Base-by-base conservation (phyloP, 176 grass and related monocot genomes). In the maize (Zea mays) region DNA sequence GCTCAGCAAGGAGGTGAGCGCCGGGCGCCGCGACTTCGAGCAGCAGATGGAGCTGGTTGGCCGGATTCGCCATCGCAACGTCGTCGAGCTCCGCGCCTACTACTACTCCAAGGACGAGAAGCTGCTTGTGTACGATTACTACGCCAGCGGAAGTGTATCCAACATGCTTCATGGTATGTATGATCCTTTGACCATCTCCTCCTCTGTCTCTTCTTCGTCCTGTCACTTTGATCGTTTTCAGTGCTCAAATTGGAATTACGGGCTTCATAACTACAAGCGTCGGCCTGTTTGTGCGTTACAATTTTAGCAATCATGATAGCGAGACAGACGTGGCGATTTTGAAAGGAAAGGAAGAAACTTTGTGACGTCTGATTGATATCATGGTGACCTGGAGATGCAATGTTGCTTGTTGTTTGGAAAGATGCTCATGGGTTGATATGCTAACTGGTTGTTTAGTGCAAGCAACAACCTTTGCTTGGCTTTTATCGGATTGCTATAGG, bases 61-160 rank as follows among this genome's bases (percentile, higher is more conserved):
- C 6, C 83, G 84, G 76, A 93, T 89, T 39, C 93, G 91, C 0
- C 90, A 95, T 36, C 86, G 79, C 37, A 90, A 91, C 62, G 96
- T 99, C 67, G 96, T 76, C 0, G 96, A 99, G 67, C 83, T 99
- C 58, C 79, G 90, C 10, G 96, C 90, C 0, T 99, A 96, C 81
- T 99, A 93, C 86, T 99, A 89, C 78, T 99, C 96, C 51, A 99
- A 99, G 85, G 96, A 99, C 76, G 96, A 99, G 86, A 99, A 99
- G 83, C 86, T 99, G 44, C 89, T 93, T 6, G 96, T 99, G 2
- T 92, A 92, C 4, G 96, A 99, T 55, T 92, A 79, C 70, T 93
- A 87, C 69, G 83, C 46, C 71, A 78, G 84, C 21, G 96, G 96
- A 75, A 96, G 96, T 17, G 90, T 93, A 8, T 95, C 92, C 78